These are phyloP conservation scores for Paralagenidium karlingii DNA, from an alignment of 352 stramenopile species.

Conservation along the genomic window DNA sequence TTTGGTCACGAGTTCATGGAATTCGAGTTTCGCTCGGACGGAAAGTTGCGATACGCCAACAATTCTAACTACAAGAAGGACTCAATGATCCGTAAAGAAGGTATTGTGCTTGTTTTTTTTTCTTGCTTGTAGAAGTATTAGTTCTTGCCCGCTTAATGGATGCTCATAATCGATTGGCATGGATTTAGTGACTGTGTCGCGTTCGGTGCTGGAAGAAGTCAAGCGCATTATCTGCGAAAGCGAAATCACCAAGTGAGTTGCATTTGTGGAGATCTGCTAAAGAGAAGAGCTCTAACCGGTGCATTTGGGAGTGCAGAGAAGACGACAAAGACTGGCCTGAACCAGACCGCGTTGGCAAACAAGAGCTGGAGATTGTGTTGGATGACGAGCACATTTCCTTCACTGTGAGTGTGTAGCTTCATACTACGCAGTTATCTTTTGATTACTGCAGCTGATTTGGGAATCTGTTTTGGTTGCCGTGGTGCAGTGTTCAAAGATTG, in stretches of 20 bases:
- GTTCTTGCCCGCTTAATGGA: not conserved
- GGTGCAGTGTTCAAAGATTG: conserved; percentile 89
- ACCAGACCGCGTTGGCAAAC: conserved; percentile 83
- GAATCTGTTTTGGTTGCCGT: not conserved
- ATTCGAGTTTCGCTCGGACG: conserved; percentile 90
- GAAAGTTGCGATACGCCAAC: conserved; percentile 94
- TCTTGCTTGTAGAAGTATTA: no score
- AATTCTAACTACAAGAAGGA: conserved; percentile 98
- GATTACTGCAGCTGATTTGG: not conserved
- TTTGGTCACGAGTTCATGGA: conserved; percentile 97
- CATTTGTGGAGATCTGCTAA: not conserved
- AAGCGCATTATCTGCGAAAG: conserved; percentile 89
- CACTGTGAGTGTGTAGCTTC: conserved; percentile 36
- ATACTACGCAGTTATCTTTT: not conserved
- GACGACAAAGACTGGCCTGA: conserved; percentile 95
- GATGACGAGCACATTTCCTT: conserved; percentile 96
- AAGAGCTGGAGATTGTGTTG: conserved; percentile 95
- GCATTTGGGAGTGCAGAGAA: conserved; percentile 42
- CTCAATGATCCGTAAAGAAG: conserved; percentile 95
- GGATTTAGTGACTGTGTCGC: conserved; percentile 72
- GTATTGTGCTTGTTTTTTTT: conserved; percentile 13
- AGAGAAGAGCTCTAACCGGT: no score
- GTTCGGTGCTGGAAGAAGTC: conserved; percentile 89
- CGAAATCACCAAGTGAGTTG: conserved; percentile 80
- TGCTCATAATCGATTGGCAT: not conserved